These are phyloP conservation scores for Rubia peregrina DNA, from an alignment of 305 asterid genomes.

Conservation along the genomic window DNA sequence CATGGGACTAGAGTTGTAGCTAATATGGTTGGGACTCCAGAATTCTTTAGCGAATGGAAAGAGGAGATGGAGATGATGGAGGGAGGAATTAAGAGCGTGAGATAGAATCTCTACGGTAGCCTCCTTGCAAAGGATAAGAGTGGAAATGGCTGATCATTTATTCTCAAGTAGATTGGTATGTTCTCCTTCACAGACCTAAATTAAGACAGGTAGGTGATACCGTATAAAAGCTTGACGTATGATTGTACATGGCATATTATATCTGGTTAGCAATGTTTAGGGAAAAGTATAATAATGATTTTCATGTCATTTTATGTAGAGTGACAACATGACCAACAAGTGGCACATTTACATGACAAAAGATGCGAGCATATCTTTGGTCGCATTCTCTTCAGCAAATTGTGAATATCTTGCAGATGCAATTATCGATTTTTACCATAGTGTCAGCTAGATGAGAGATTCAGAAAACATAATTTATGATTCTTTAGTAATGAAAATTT, in stretches of 20 bases:
- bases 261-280: not conserved
- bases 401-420: conserved; percentile 97
- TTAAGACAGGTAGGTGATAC: conserved; percentile 59
- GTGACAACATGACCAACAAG: conserved; percentile 82
- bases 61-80: conserved; percentile 95
- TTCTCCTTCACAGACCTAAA: conserved; percentile 91
- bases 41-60: conserved; percentile 82
- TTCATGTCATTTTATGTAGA: conserved; percentile 33
- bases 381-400: conserved; percentile 84
- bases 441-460: conserved; percentile 43
- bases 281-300: conserved; percentile 19
- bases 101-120: conserved; percentile 63
- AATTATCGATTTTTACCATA: conserved; percentile 81
- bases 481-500: conserved; percentile 3
- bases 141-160: conserved; percentile 92
- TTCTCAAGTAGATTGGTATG: conserved; percentile 92
- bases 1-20: conserved; percentile 96
- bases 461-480: not conserved
- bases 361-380: conserved; percentile 95
- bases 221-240: not conserved
- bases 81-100: conserved; percentile 83
- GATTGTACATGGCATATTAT: not conserved
- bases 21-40: conserved; percentile 73
- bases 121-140: conserved; percentile 58
- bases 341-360: conserved; percentile 99